Base-by-base conservation (phyloP, 805 yeast species). In the Dipodascus albidus region DNA sequence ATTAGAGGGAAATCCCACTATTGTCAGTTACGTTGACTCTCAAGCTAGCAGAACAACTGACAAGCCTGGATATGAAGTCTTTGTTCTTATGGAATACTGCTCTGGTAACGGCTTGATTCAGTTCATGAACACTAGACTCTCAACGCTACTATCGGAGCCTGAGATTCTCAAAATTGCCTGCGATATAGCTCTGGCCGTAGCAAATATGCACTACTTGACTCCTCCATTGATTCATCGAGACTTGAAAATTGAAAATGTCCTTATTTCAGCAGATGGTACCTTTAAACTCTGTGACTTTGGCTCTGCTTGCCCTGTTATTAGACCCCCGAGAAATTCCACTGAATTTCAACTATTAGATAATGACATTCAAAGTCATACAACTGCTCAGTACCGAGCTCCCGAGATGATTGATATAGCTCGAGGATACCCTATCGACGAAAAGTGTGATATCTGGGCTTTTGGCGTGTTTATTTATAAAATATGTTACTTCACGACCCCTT, bases 231-330 rank as follows among this genome's bases (percentile, higher is more conserved):
- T 91, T 53, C 99, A 91, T 68, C 76, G 98, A 49, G 98, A 93
- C 70, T 81, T 91, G 59, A 93, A 93, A 71, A 89, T 93, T 58
- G 98, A 91, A 66, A 93, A 91, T 67, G 96, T 91, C 17, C 73
- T 91, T 54, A 86, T 93, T 38, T 59, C 71, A 24, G 67, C 60
- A n/a, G 89, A 87, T 65, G 79, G 82, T 55, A 75, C 76, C 59
- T 93, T 84, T 70, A 90, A 89, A 65, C 71, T 93, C 21, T 86
- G 96, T 63, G 99, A 93, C 70, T 93, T 93, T 69, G 99, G 99
- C 2, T 87, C 96, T 0, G 84, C 93, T 1, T 76, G 87, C 6
- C 76, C 83, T 0, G 78, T 80, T 64, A 66, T 86, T 4, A 70
- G 85, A 19, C 85, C 95, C 1, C 96, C 96, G 1, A 78, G 78